phyloP scores from a whole-genome alignment of 176 grass and related monocot genomes.

The Phoenix roebelenii region DNA sequence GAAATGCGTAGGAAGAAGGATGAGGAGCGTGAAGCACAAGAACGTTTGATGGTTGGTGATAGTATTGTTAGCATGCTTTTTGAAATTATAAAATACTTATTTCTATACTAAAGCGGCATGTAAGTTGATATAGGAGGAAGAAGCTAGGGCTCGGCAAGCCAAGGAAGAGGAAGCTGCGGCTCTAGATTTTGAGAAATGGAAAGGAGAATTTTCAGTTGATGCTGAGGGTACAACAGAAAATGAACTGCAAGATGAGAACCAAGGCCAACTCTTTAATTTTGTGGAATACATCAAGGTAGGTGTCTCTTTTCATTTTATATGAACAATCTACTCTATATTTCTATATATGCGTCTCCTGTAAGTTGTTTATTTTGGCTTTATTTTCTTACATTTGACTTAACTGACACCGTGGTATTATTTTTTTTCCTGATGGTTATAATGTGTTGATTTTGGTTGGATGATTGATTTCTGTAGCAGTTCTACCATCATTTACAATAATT shows the following conservation, averaged over 20 bases:
- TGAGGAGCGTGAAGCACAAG: conserved; percentile 76
- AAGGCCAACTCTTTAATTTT: conserved; percentile 75
- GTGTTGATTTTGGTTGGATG: too few species aligned
- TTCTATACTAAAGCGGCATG: conserved; percentile 8
- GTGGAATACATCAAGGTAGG: conserved; percentile 91
- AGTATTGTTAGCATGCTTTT: conserved; percentile 12
- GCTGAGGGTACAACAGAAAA: conserved; percentile 93
- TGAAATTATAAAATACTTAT: conserved; percentile 3
- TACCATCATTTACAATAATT: too few species aligned
- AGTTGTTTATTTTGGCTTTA: too few species aligned
- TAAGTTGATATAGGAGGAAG: conserved; percentile 64
- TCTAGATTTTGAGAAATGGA: conserved; percentile 96
- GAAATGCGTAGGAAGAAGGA: conserved; percentile 89
- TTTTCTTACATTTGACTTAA: too few species aligned
- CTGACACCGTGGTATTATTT: too few species aligned
- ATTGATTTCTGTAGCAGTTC: too few species aligned
- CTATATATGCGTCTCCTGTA: background rate
- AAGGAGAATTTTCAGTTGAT: conserved; percentile 86
- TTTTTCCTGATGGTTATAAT: too few species aligned
- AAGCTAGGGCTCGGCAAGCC: conserved; percentile 47
- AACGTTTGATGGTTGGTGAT: conserved; percentile 45
- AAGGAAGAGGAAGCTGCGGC: conserved; percentile 65
- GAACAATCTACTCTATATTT: background rate
- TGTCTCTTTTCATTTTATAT: background rate
- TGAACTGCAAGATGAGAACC: conserved; percentile 55